Evolutionary conservation across 2,329 filamentous ascomycete species (phyloP), one percentile per base, ranked within the genome.

Genomic region (Aquanectria penicillioides): DNA sequence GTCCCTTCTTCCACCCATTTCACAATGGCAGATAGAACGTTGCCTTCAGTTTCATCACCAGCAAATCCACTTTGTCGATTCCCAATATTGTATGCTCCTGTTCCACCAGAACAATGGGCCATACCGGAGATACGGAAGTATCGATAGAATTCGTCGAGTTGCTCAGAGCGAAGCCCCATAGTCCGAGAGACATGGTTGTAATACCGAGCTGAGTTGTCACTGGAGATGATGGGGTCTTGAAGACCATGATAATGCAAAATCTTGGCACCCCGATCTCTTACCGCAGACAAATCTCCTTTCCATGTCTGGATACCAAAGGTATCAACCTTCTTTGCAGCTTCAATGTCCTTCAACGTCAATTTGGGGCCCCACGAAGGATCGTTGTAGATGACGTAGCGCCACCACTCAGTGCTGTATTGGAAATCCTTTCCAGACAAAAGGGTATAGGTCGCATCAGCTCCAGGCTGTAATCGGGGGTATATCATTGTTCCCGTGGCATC

Each of bases 91-190:
- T 67, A 75, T 1, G 81, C 81, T 2, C 82, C 82, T 9, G 70
- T 70, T 9, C 83, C 83, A 8, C 60, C 43, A 23, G 60, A 51
- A 65, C 83, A 86, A 72, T 85, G 83, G 11, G 77, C 76, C 17
- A 52, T 82, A 1, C 83, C 83, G 0, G 82, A 81, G 25, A 86
- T 77, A 17, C 73, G 74, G 69, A 86, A 86, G 67, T 81, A 79
- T 2, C 75, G 71, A 72, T 83, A 87, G 68, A 82, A 83, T 13
- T 81, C 77, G 5, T 80, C 81, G 26, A 80, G 53, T 28, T 73
- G 70, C 5, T 38, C 44, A 2, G 26, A 69, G 37, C 31, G 61
- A 69, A 77, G 31, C 70, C 72, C 34, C 71, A 69, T 63, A 6
- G 58, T 65, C 17, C 46, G 48, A 2, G 62, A 52, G 22, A 69